Evolutionary conservation across 139 green algal species (phyloP), one percentile per base, ranked within the genome.

Genomic region (Diplosphaera chodatii): DNA sequence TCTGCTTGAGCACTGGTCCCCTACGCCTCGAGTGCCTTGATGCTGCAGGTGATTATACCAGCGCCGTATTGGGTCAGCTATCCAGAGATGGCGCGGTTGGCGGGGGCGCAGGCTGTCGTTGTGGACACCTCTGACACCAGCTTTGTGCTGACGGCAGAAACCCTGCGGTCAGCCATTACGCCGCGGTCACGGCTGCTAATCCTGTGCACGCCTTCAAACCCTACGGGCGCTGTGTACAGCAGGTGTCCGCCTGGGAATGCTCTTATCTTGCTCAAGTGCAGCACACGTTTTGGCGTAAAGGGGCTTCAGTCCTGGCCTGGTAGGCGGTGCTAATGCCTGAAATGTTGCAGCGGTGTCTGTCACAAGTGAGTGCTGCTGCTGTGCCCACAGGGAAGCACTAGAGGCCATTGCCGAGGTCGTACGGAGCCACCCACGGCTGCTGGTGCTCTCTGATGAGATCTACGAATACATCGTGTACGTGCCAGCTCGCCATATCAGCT

Each of bases 21-120:
- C 15, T 81, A 76, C 4, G 74, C 73, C 48, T 30, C 29, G n/a
- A n/a, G n/a, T n/a, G n/a, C n/a, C n/a, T n/a, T n/a, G n/a, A n/a
- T n/a, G n/a, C n/a, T 28, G 0, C 78, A 93, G 86, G 90, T 97
- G 18, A 76, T 97, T 66, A 94, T 99, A 63, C 95, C 95, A 0
- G 89, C 95, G 32, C 95, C 95, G 13, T 99, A 94, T 80, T 99
- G 95, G 95, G 89, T 96, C 68, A 92, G 80, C 62, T 99, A 99
- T 80, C 92, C 95, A 0, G 95, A 99, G 74, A 99, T 99, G 93
- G 93, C 87, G 0, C 68, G 71, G 10, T 74, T 99, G 68, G 90
- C 91, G 25, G 86, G 83, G 4, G 95, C 92, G 0, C 72, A 77
- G 23, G 85, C 91, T 28, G 90, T 97, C 25, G 72, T 99, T 3